Evolutionary conservation across 140 eudicot genomes (phyloP).

Genomic region (Cichorium intybus): DNA sequence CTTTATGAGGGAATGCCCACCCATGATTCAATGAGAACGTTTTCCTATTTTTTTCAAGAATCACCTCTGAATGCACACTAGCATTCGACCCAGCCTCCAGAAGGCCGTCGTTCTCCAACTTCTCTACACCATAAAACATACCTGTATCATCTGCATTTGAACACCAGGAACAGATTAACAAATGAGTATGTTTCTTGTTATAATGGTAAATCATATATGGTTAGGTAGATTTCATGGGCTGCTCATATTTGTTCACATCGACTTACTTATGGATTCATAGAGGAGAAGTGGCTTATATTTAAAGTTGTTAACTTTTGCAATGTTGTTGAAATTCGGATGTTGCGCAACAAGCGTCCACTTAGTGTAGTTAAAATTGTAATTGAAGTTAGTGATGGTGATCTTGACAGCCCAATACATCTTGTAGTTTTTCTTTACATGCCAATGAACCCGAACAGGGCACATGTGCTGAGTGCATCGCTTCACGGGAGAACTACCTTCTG

Average conservation of each 20-base stretch:
- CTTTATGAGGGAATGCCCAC: constrained; percentile 65
- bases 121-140: constrained; percentile 50
- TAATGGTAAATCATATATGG: background rate
- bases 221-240: background rate
- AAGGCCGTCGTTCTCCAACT: constrained; percentile 36
- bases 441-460: constrained; percentile 69
- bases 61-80: constrained; percentile 50
- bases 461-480: constrained; percentile 52
- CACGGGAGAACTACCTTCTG: constrained; percentile 23
- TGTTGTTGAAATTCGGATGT: constrained; percentile 59
- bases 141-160: constrained; percentile 63
- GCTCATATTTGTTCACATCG: background rate
- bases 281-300: constrained; percentile 53
- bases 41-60: constrained; percentile 40
- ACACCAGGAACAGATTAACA: background rate
- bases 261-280: constrained; percentile 50
- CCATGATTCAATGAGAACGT: constrained; percentile 46
- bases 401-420: constrained; percentile 57
- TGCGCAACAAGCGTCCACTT: constrained; percentile 70
- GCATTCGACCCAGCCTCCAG: constrained; percentile 60
- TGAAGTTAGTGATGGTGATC: constrained; percentile 57
- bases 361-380: constrained; percentile 42
- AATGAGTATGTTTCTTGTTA: background rate
- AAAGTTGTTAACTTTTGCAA: constrained; percentile 45
- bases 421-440: constrained; percentile 72